Percentiles rank a stretch among this genome's conserved stretches.
phyloP scores from a whole-genome alignment of 495 filamentous ascomycete species.

The Xylaria telfairii region DNA sequence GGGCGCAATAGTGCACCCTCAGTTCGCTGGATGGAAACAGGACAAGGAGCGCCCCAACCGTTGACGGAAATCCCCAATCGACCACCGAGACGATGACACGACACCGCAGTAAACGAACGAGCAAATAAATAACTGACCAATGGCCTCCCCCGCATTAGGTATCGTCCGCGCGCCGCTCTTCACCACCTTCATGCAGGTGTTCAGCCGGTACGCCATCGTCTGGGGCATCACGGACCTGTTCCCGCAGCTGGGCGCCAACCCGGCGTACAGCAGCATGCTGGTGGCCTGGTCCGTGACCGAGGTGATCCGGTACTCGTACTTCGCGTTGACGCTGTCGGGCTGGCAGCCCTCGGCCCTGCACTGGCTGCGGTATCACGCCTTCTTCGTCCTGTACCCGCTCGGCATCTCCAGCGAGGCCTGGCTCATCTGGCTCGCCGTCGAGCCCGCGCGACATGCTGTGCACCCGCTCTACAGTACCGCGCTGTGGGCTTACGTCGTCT shows the following conservation, averaged over 20 bases:
- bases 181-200: slow-evolving; percentile 90
- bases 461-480: slow-evolving; percentile 56
- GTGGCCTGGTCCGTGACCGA: slow-evolving; percentile 86
- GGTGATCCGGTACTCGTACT: slow-evolving; percentile 87
- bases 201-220: slow-evolving; percentile 79
- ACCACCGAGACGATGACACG: not conserved
- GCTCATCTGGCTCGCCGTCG: slow-evolving; percentile 75
- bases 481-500: slow-evolving; percentile 58
- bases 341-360: slow-evolving; percentile 67
- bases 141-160: slow-evolving; percentile 48
- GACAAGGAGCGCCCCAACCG: not conserved
- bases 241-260: slow-evolving; percentile 55
- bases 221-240: slow-evolving; percentile 78
- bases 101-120: not conserved
- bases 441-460: slow-evolving; percentile 57
- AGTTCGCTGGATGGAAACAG: not conserved
- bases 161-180: slow-evolving; percentile 82
- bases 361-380: slow-evolving; percentile 93
- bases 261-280: slow-evolving; percentile 73
- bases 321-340: slow-evolving; percentile 69
- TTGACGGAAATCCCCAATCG: not conserved
- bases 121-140: not conserved
- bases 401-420: slow-evolving; percentile 86
- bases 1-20: not conserved
- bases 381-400: slow-evolving; percentile 89